Conservation (phyloP, 306 rosid genomes). For the Medicago arabica region DNA sequence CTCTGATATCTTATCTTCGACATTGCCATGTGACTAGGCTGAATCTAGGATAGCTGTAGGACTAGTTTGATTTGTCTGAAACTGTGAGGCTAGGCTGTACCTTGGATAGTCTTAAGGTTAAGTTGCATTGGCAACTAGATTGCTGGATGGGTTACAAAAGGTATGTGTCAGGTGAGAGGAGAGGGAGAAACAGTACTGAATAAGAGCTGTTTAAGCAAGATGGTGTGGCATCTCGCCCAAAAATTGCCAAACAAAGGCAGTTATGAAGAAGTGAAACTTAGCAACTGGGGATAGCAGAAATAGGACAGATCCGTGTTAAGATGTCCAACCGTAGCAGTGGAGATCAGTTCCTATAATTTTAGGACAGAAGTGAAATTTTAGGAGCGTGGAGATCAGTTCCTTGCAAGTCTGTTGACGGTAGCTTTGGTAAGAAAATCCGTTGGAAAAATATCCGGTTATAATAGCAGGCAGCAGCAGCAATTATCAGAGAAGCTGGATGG, state of each 20-base stretch:
- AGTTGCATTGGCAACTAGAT: too few species aligned
- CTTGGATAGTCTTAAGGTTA: too few species aligned
- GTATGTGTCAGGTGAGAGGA: too few species aligned
- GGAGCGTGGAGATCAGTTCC: background rate
- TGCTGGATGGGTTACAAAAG: too few species aligned
- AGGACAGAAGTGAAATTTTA: background rate
- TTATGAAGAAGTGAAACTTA: too few species aligned
- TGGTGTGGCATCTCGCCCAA: too few species aligned
- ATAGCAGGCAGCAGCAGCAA: background rate
- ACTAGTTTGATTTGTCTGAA: background rate
- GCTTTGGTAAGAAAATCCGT: background rate
- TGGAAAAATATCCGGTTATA: background rate
- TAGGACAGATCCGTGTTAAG: too few species aligned
- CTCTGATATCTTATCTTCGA: background rate
- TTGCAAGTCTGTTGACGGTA: background rate
- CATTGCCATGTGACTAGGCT: background rate
- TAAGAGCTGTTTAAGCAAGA: too few species aligned
- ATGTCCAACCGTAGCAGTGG: background rate
- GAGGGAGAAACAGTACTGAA: too few species aligned
- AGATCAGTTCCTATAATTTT: background rate
- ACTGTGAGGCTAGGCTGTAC: too few species aligned
- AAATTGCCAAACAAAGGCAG: too few species aligned
- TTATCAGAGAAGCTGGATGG: background rate
- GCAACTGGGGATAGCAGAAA: too few species aligned
- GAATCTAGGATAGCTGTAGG: background rate